These are phyloP conservation scores for Teratosphaeria gauchensis DNA, from an alignment of 2,329 filamentous ascomycete genomes.

Conservation along the genomic window DNA sequence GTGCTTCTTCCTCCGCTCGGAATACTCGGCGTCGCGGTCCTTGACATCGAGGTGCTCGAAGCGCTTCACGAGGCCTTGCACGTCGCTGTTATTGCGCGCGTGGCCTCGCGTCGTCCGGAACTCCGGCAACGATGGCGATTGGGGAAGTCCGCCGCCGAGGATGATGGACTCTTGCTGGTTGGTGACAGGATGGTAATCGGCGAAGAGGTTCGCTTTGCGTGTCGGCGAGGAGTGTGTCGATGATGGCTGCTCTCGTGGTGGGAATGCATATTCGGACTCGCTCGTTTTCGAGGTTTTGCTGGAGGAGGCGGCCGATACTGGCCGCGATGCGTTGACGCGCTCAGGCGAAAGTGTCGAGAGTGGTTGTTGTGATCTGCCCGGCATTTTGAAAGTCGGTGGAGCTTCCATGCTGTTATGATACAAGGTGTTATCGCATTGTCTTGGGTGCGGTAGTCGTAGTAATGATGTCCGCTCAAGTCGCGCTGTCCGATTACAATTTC, in stretches of 20 bases:
- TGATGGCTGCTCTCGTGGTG: slow-evolving; percentile 2
- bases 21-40: slow-evolving; percentile 32
- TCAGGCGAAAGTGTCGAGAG: slow-evolving; percentile 55
- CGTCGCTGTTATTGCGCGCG: slow-evolving; percentile 47
- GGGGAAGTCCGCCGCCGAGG: slow-evolving; percentile 4
- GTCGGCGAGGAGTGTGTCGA: slow-evolving; percentile 26
- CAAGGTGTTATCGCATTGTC: not conserved
- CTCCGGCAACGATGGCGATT: slow-evolving; percentile 25
- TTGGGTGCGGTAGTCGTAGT: not conserved
- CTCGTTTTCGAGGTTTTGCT: slow-evolving; percentile 25
- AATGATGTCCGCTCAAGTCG: not conserved
- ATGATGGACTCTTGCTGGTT: slow-evolving; percentile 10
- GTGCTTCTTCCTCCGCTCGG: slow-evolving; percentile 33
- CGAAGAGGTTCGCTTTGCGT: slow-evolving; percentile 21
- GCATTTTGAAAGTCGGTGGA: slow-evolving; percentile 40
- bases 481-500: not conserved
- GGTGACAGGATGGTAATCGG: slow-evolving; percentile 18
- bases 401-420: slow-evolving; percentile 23
- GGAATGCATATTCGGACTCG: slow-evolving; percentile 6
- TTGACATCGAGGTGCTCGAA: slow-evolving; percentile 58
- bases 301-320: slow-evolving; percentile 28
- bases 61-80: slow-evolving; percentile 55
- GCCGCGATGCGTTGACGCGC: slow-evolving; percentile 43
- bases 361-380: slow-evolving; percentile 39
- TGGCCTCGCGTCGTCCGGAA: slow-evolving; percentile 23